Conservation (phyloP, 805 yeast species). For the Kodamaea sagamina region DNA sequence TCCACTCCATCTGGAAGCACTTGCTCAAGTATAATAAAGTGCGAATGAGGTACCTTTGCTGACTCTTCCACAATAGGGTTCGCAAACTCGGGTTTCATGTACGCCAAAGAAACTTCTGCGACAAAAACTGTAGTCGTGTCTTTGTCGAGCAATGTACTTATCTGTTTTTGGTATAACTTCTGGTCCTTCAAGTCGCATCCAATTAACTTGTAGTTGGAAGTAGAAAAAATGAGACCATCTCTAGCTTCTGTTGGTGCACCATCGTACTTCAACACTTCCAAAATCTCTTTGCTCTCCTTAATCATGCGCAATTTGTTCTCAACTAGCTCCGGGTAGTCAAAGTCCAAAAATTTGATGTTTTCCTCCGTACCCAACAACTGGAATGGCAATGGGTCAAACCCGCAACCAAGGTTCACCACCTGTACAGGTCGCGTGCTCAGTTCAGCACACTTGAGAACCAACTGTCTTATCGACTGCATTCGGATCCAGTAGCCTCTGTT, state of each 20-base stretch:
- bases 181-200: conserved; percentile 67
- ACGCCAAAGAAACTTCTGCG: conserved; percentile 83
- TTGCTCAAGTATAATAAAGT: conserved; percentile 71
- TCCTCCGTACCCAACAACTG: conserved; percentile 30
- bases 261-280: conserved; percentile 38
- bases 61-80: conserved; percentile 57
- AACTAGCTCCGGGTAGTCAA: conserved; percentile 75
- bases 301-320: conserved; percentile 57
- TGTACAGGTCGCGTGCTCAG: conserved; percentile 30
- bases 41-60: conserved; percentile 50
- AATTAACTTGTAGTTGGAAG: conserved; percentile 53
- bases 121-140: conserved; percentile 57
- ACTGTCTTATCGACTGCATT: conserved; percentile 63
- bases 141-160: conserved; percentile 27
- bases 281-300: conserved; percentile 46
- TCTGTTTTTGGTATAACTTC: conserved; percentile 34
- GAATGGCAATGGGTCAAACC: conserved; percentile 53
- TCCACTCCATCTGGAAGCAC: conserved; percentile 60
- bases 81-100: conserved; percentile 69
- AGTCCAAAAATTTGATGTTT: conserved; percentile 57
- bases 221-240: conserved; percentile 26
- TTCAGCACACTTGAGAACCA: conserved; percentile 41
- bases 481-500: conserved; percentile 84
- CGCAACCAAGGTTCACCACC: conserved; percentile 77
- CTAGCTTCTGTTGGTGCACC: not conserved